Conservation (phyloP, 2,329 filamentous ascomycete species). For the Trichoderma aggressivum region DNA sequence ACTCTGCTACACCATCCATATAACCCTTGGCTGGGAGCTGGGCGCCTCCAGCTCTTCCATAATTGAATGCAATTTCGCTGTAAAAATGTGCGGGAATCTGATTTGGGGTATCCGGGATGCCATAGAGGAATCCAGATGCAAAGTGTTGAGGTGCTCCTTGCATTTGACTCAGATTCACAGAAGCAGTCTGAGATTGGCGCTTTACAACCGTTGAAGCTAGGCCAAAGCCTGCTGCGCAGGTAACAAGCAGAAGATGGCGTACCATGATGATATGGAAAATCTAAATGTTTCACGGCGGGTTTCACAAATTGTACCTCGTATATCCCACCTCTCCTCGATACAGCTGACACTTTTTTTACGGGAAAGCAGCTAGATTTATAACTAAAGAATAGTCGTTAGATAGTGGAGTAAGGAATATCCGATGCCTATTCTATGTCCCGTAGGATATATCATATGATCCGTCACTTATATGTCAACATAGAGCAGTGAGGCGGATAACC, state of each 20-base stretch:
- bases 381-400: neutral
- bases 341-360: neutral
- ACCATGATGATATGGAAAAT: neutral
- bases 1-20: neutral
- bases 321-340: neutral
- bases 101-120: slow-evolving; percentile 10
- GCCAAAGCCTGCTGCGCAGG: neutral
- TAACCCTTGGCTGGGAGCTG: slow-evolving; percentile 13
- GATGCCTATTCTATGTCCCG: neutral
- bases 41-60: slow-evolving; percentile 11
- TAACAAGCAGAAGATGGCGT: neutral
- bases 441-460: neutral
- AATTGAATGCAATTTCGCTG: slow-evolving; percentile 10
- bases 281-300: neutral
- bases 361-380: neutral
- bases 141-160: slow-evolving; percentile 7
- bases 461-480: neutral
- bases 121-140: slow-evolving; percentile 15
- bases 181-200: neutral
- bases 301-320: neutral
- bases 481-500: neutral
- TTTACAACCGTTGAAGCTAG: neutral
- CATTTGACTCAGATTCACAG: slow-evolving; percentile 5
- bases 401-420: neutral
- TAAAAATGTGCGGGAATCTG: slow-evolving; percentile 16